A percentile compares a stretch with the other conserved stretches of the same genome.
Evolutionary conservation across 2,329 filamentous ascomycete species (phyloP).

Genomic region (Epichloe sp.): DNA sequence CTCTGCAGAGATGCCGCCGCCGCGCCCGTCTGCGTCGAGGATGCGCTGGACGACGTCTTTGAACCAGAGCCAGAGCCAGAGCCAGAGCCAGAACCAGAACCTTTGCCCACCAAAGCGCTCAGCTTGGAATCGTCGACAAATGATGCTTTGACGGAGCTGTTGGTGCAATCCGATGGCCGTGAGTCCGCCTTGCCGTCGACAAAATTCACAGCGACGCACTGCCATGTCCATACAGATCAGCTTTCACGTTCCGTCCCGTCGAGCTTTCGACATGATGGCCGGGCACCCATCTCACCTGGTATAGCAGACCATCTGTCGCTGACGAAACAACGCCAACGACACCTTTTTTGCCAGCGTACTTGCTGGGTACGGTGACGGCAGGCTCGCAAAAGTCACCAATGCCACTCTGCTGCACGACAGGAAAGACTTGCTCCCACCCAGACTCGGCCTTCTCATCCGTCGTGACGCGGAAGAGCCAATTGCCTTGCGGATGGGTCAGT

Average conservation of each 20-base stretch:
- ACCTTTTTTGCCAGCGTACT: slow-evolving; percentile 42
- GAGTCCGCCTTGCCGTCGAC: slow-evolving; percentile 26
- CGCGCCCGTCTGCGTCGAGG: slow-evolving; percentile 11
- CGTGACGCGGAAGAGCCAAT: slow-evolving; percentile 46
- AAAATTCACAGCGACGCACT: slow-evolving; percentile 45
- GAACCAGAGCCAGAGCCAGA: slow-evolving; percentile 6
- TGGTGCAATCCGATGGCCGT: slow-evolving; percentile 20
- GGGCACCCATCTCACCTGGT: slow-evolving; percentile 28
- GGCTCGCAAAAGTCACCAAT: slow-evolving; percentile 41
- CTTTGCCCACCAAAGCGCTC: slow-evolving; percentile 18
- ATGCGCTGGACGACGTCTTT: slow-evolving; percentile 10
- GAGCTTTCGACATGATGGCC: neutral
- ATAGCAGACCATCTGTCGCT: slow-evolving; percentile 42
- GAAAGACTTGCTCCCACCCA: slow-evolving; percentile 43
- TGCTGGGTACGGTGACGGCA: slow-evolving; percentile 31
- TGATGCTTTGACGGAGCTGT: slow-evolving; percentile 19
- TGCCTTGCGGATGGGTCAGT: slow-evolving; percentile 37
- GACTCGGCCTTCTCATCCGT: slow-evolving; percentile 31
- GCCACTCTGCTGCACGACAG: slow-evolving; percentile 40
- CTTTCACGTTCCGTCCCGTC: neutral
- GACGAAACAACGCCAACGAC: slow-evolving; percentile 38
- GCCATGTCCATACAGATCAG: neutral
- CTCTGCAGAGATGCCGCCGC: slow-evolving; percentile 14
- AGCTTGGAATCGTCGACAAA: slow-evolving; percentile 21
- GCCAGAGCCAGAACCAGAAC: neutral